Base-by-base conservation (phyloP, 2,329 filamentous ascomycete species). In the Venturia oleaginea region DNA sequence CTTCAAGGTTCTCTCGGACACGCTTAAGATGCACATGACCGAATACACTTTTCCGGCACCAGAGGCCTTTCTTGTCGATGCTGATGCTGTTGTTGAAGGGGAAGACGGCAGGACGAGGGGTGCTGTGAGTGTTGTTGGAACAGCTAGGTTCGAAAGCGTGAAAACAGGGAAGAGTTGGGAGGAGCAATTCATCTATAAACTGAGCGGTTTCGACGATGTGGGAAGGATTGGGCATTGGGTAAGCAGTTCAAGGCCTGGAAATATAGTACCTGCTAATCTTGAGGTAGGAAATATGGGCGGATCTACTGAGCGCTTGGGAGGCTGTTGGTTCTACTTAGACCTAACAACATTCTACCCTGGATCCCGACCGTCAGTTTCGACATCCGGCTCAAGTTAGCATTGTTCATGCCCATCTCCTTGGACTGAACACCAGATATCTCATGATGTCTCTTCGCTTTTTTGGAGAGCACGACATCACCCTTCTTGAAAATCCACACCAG, bases 281-380 rank as follows among this genome's bases (percentile, higher is more conserved):
- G n/a, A 22, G 43, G 32, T 24, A 62, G 61, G 76, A 79, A 68
- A 76, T 78, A 61, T 79, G 77, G 76, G 76, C 75, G 17, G 77
- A 79, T 71, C 75, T 75, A 15, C 67, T 77, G 64, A 77, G 74
- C 66, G 77, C 76, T 40, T 78, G 75, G 76, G 70, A 72, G 32
- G 76, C 76, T 57, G 48, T 59, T 10, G 30, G 51, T 11, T n/a
- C 51, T n/a, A n/a, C n/a, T n/a, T n/a, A n/a, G n/a, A n/a, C n/a
- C n/a, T n/a, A n/a, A n/a, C n/a, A n/a, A n/a, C n/a, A n/a, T n/a
- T n/a, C n/a, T n/a, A n/a, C n/a, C n/a, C n/a, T n/a, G n/a, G n/a
- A n/a, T n/a, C n/a, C n/a, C n/a, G n/a, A n/a, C n/a, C n/a, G n/a
- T n/a, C n/a, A n/a, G n/a, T n/a, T n/a, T n/a, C n/a, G n/a, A n/a